These are phyloP conservation scores for Grifola frondosa DNA, from an alignment of 1,284 basidiomycete genomes.

Conservation along the genomic window DNA sequence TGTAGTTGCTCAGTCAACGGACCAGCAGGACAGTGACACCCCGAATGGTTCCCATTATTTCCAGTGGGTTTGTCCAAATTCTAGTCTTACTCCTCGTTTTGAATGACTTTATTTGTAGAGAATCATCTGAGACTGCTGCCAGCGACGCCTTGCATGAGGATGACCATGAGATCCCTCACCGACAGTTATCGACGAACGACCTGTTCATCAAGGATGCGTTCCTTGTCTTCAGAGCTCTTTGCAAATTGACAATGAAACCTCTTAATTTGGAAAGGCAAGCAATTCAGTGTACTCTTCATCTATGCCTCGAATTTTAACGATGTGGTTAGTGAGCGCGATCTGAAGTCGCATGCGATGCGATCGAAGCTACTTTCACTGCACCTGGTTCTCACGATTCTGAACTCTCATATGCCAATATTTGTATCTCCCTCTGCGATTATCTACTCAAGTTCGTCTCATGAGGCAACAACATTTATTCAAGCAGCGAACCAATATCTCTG, in stretches of 20 bases:
- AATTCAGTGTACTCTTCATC: no score
- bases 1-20: neutral
- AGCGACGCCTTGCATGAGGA: constrained; percentile 25
- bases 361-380: constrained; percentile 93
- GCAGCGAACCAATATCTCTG: constrained; percentile 96
- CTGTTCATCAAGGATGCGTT: constrained; percentile 96
- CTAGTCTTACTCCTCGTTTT: neutral
- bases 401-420: constrained; percentile 88
- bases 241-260: constrained; percentile 98
- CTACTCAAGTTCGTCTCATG: constrained; percentile 82
- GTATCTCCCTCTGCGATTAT: constrained; percentile 85
- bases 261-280: constrained; percentile 86
- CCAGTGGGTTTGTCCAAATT: constrained; percentile 1
- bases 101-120: constrained; percentile 5
- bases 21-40: constrained; percentile 3
- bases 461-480: constrained; percentile 86
- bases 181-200: constrained; percentile 62
- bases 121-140: constrained; percentile 24
- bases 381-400: constrained; percentile 88
- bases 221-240: constrained; percentile 91
- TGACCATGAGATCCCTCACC: constrained; percentile 13
- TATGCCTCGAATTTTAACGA: neutral
- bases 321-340: constrained; percentile 76
- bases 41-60: constrained; percentile 10
- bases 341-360: constrained; percentile 94